Evolutionary conservation across 352 stramenopile species (phyloP), one percentile per base, ranked within the genome.

Genomic region (Phytophthora melonis): DNA sequence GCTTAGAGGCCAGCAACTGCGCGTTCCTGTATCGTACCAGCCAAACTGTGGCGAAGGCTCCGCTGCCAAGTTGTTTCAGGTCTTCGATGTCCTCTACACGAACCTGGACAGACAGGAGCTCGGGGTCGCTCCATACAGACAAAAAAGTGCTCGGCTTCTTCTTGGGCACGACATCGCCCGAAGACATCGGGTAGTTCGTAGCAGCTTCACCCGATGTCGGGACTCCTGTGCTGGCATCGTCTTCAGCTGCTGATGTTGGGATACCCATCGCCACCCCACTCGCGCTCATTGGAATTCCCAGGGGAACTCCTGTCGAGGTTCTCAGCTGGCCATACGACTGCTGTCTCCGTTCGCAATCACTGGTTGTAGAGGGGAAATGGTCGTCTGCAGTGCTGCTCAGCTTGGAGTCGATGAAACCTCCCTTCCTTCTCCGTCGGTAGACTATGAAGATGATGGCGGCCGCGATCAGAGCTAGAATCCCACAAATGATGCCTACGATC

Each of bases 41-140:
- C 67, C 68, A 80, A 57, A 82, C 75, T 5, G 66, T 70, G 39
- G 70, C 75, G 50, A 77, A 82, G 1, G 75, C 71, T 50, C 75
- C 71, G 27, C 43, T 72, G 18, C 72, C 72, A 9, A 82, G 56
- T 34, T 72, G 47, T 34, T 66, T 58, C n/a, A 80, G 25, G 32
- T 80, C 75, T 52, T 80, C 59, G 11, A 82, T 54, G 36, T 82
- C 75, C 30, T 74, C 64, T 10, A 68, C 68, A 1, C 72, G 70
- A 2, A 82, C 67, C 27, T 78, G 75, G 16, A 80, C 27, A 8
- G 72, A 77, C 9, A 70, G 16, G 6, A 80, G 59, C 41, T 80
- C 68, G 0, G 72, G 55, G 49, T 82, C 75, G 4, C 43, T 76
- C 74, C 74, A 81, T 14, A 81, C 58, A 2, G 74, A 78, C 19